Evolutionary conservation across 2,329 filamentous ascomycete genomes (phyloP), one percentile per base, ranked within the genome.

Genomic region (Aspergillus quadrilineatus): DNA sequence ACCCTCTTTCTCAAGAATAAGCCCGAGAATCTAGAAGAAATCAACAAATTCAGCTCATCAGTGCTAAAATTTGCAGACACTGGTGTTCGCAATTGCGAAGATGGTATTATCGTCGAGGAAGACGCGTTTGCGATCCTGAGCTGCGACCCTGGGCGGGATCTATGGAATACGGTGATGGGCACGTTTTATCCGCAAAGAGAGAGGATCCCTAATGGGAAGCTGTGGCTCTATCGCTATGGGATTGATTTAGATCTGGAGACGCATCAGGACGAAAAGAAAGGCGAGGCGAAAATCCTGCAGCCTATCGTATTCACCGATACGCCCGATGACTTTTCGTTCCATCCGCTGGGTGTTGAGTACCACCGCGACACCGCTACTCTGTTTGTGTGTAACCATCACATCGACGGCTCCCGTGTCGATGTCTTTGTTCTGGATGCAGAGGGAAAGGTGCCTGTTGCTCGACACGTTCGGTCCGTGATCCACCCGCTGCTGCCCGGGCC

Each of bases 261-360:
- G 30, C 7, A 34, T 8, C 30, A 34, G 30, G 30, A 10, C 30
- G 30, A 34, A 10, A 34, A 34, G 6, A 10, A 34, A 2, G 30
- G 3, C 10, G 34, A 37, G 14, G 7, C 10, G 2, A 37, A 37
- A 12, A 5, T 37, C 34, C 9, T 37, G 34, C 34, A 37, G 34
- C 34, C 7, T 2, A 37, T 37, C 34, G 8, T 12, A 5, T 37
- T 37, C 34, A 37, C 34, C 34, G 34, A 37, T 14, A 37, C 34
- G 5, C 34, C 34, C 10, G 8, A 10, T 14, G 10, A 37, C 12
- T 39, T 42, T 22, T 48, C 48, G 7, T 58, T 63, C 44, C 61
- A 63, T 39, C 61, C 61, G 3, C 60, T 63, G 5, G 59, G 61
- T 1, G 41, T 63, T 4, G 61, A 61, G 44, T 62, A 62, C 37